Conservation (phyloP, 495 filamentous ascomycete species). For the Podospora conica region DNA sequence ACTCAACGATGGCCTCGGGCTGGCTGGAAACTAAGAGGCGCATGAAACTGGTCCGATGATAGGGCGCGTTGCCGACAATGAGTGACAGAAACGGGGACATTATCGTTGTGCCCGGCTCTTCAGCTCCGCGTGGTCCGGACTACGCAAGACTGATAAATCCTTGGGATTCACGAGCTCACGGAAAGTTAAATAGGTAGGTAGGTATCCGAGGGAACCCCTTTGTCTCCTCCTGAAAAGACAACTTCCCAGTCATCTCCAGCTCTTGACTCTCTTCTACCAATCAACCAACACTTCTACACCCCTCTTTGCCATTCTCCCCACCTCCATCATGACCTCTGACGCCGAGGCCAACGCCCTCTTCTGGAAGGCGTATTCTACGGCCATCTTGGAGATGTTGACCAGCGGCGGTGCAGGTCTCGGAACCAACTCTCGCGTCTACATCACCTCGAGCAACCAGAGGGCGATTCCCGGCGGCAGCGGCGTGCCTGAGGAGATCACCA, state of each 20-base stretch:
- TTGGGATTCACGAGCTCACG: no score
- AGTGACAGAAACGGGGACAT: no score
- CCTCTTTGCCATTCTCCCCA: no score
- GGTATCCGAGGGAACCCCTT: no score
- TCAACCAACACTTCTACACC: not conserved
- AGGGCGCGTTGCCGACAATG: not conserved
- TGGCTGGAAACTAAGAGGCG: not conserved
- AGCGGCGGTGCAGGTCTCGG: not conserved
- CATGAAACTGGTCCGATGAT: not conserved
- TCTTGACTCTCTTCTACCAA: not conserved
- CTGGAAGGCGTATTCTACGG: not conserved
- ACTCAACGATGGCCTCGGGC: not conserved
- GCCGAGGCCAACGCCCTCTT: not conserved
- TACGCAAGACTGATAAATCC: no score
- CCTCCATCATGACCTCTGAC: not conserved
- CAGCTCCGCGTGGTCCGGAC: no score
- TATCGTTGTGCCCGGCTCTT: no score
- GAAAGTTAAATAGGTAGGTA: no score
- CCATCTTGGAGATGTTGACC: not conserved
- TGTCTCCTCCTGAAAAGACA: no score
- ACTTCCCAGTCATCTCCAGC: not conserved
- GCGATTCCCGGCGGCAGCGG: not conserved
- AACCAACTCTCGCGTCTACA: not conserved
- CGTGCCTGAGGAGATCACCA: not conserved
- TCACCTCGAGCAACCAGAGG: not conserved